phyloP scores from a whole-genome alignment of 2,329 filamentous ascomycete species.

The Macroventuria anomochaeta region DNA sequence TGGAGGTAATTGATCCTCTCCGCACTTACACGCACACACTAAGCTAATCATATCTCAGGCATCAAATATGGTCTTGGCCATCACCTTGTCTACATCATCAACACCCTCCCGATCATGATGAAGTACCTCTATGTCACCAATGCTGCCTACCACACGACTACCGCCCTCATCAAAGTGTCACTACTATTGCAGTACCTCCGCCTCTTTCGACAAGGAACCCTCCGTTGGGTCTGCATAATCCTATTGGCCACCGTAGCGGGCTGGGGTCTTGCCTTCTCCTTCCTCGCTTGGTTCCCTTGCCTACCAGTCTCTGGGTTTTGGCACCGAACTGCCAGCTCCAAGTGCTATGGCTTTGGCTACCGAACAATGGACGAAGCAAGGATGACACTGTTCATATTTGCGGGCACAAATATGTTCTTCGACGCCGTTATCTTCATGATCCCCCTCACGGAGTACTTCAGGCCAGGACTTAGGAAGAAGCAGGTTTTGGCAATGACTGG shows the following conservation, averaged over 20 bases:
- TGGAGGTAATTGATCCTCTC: slow-evolving; percentile 17
- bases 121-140: slow-evolving; percentile 35
- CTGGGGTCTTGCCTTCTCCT: slow-evolving; percentile 40
- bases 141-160: slow-evolving; percentile 37
- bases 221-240: slow-evolving; percentile 23
- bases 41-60: slow-evolving; percentile 25
- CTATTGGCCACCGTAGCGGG: slow-evolving; percentile 24
- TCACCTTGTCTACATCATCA: slow-evolving; percentile 32
- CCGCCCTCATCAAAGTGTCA: slow-evolving; percentile 43
- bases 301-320: slow-evolving; percentile 35
- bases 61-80: slow-evolving; percentile 38
- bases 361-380: slow-evolving; percentile 14
- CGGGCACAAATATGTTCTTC: slow-evolving; percentile 35
- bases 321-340: slow-evolving; percentile 21
- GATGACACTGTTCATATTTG: slow-evolving; percentile 22
- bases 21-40: neutral
- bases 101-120: slow-evolving; percentile 23
- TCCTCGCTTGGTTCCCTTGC: slow-evolving; percentile 42
- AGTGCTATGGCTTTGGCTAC: slow-evolving; percentile 29
- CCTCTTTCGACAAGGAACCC: slow-evolving; percentile 32
- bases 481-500: slow-evolving; percentile 30
- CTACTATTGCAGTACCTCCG: slow-evolving; percentile 46
- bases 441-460: slow-evolving; percentile 30
- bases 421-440: slow-evolving; percentile 34
- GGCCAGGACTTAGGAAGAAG: slow-evolving; percentile 24